Conservation (phyloP, 2,329 filamentous ascomycete species). For the Grosmannia penicillata region DNA sequence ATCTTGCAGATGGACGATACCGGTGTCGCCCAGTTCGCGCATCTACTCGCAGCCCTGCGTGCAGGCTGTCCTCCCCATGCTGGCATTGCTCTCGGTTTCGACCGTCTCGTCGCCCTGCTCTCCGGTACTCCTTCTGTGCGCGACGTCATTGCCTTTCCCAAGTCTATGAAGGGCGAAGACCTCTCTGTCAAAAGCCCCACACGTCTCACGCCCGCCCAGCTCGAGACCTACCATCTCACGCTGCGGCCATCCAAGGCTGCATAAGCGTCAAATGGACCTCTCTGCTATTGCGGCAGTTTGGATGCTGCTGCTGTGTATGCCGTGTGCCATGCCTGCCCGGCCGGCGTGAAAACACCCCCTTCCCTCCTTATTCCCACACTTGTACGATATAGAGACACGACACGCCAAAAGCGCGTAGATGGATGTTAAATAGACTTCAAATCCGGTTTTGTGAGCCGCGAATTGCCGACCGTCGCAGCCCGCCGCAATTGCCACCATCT, state of each 20-base stretch:
- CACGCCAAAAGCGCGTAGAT: too few species aligned
- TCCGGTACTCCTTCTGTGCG: constrained; percentile 61
- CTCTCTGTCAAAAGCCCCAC: constrained; percentile 66
- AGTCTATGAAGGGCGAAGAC: constrained; percentile 83
- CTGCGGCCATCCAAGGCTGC: constrained; percentile 4
- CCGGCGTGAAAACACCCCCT: too few species aligned
- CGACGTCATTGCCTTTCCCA: constrained; percentile 95
- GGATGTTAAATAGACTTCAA: too few species aligned
- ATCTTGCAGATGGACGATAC: constrained; percentile 64
- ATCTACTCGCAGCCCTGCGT: constrained; percentile 67
- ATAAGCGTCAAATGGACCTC: too few species aligned
- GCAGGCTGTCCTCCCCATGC: constrained; percentile 90
- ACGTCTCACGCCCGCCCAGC: constrained; percentile 42
- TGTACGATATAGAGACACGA: too few species aligned
- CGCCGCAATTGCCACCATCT: too few species aligned
- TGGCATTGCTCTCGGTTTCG: constrained; percentile 84
- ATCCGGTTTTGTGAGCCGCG: too few species aligned
- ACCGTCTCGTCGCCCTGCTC: constrained; percentile 70
- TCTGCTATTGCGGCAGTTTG: too few species aligned
- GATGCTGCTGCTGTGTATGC: too few species aligned
- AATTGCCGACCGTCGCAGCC: too few species aligned
- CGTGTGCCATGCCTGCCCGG: too few species aligned
- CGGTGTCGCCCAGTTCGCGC: constrained; percentile 66
- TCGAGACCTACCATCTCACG: constrained; percentile 30
- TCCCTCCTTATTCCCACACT: too few species aligned